These are phyloP conservation scores for Limonium bicolor DNA, from an alignment of 148 eudicot species.

Conservation along the genomic window DNA sequence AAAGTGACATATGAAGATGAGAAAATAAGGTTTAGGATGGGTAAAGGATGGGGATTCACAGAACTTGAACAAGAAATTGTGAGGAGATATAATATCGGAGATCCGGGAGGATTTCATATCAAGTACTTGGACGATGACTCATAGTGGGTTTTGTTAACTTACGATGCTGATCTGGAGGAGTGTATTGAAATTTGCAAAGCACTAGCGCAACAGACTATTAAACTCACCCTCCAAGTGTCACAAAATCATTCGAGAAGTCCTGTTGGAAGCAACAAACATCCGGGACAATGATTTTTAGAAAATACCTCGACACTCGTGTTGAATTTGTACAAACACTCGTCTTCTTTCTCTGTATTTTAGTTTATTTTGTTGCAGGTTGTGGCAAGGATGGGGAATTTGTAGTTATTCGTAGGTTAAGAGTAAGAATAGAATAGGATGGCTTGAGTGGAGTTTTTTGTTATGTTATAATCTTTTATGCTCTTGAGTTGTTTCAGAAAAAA, in stretches of 20 bases:
- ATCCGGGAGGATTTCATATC: conserved; percentile 43
- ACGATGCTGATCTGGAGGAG: conserved; percentile 80
- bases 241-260: conserved; percentile 33
- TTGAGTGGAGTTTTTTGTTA: too few relatives aligned
- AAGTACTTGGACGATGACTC: conserved; percentile 84
- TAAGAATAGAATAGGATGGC: too few relatives aligned
- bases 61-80: conserved; percentile 48
- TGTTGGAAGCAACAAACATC: conserved; percentile 32
- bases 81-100: conserved; percentile 49
- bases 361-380: too few relatives aligned
- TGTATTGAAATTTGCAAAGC: conserved; percentile 50
- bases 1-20: conserved; percentile 70
- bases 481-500: too few relatives aligned
- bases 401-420: too few relatives aligned
- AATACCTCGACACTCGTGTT: too few relatives aligned
- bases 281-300: too few relatives aligned
- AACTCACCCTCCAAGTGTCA: conserved; percentile 36
- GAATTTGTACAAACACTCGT: too few relatives aligned
- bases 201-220: conserved; percentile 36
- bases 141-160: conserved; percentile 81
- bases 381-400: too few relatives aligned
- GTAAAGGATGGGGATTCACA: conserved; percentile 32
- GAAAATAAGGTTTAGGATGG: conserved; percentile 52
- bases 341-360: too few relatives aligned
- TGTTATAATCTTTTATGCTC: too few relatives aligned